A percentile compares a stretch with the other conserved stretches of the same genome.
These are phyloP conservation scores for Stentor coeruleus DNA, from an alignment of 73 alveolate genomes.

Conservation along the genomic window DNA sequence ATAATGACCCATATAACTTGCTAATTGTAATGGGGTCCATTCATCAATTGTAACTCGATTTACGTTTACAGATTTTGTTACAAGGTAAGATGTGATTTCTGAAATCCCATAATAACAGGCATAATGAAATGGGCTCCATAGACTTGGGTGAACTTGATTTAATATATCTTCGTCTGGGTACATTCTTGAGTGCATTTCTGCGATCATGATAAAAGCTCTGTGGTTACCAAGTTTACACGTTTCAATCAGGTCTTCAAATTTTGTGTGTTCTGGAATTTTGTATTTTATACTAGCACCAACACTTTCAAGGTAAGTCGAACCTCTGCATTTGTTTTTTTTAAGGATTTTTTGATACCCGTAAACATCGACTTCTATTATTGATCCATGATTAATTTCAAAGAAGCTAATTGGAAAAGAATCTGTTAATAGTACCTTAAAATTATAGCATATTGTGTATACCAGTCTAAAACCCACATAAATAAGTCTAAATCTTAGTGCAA, in stretches of 20 bases:
- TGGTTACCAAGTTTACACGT: neutral
- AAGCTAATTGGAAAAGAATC: conserved; percentile 7
- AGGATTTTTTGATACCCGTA: neutral
- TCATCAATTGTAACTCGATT: neutral
- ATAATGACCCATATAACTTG: neutral
- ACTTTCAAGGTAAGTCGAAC: conserved; percentile 12
- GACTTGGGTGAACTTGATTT: conserved; percentile 8
- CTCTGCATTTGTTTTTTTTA: neutral
- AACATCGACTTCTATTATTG: neutral
- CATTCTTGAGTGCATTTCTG: neutral
- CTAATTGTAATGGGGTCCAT: conserved; percentile 12
- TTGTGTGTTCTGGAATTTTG: neutral
- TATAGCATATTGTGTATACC: neutral
- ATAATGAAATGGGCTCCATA: conserved; percentile 20
- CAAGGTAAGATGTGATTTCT: neutral
- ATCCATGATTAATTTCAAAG: neutral
- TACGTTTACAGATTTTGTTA: neutral
- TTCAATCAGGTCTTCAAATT: neutral
- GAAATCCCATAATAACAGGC: conserved; percentile 3
- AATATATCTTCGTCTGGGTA: conserved; percentile 6
- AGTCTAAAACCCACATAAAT: neutral
- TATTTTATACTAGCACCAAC: neutral
- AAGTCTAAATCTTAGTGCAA: neutral
- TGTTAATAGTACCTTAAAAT: neutral
- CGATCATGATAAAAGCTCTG: neutral